These are phyloP conservation scores for Penicillium paneum DNA, from an alignment of 2,329 filamentous ascomycete species.

Conservation along the genomic window DNA sequence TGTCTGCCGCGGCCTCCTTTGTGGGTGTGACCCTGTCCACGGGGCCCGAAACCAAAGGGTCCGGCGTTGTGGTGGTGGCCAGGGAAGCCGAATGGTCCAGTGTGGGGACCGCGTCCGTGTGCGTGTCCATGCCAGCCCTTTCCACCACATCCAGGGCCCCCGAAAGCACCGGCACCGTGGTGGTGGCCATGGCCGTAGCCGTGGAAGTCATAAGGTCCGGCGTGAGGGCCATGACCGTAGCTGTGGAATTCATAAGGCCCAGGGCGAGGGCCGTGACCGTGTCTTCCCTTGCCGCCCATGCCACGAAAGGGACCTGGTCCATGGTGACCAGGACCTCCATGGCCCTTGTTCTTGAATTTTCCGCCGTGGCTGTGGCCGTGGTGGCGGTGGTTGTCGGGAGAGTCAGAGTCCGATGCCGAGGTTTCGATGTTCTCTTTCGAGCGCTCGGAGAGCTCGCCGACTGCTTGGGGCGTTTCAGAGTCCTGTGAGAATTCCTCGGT, in stretches of 20 bases:
- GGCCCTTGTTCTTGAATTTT: constrained; percentile 12
- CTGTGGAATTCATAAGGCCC: neutral
- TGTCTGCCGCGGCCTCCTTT: constrained; percentile 9
- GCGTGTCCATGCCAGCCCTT: neutral
- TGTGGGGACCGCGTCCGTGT: neutral
- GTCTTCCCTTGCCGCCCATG: neutral
- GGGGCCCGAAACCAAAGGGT: neutral
- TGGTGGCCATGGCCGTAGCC: neutral
- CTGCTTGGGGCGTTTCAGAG: neutral
- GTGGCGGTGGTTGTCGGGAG: constrained; percentile 18
- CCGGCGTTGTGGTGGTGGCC: constrained; percentile 1
- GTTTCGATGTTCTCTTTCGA: constrained; percentile 2
- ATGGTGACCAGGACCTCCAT: constrained; percentile 7
- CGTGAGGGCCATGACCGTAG: too few species aligned
- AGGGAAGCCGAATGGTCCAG: constrained; percentile 3
- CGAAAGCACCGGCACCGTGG: neutral
- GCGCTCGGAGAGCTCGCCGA: constrained; percentile 1
- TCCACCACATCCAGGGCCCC: neutral
- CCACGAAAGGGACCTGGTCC: constrained; percentile 3
- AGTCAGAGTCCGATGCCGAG: constrained; percentile 7
- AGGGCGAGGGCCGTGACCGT: constrained; percentile 1
- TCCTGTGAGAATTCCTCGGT: neutral
- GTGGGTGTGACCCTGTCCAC: constrained; percentile 6
- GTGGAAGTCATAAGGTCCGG: too few species aligned
- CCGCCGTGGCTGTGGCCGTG: constrained; percentile 19